Evolutionary conservation across 1,139 yeast species (phyloP).

Genomic region (Kurtzmaniella natalensis): DNA sequence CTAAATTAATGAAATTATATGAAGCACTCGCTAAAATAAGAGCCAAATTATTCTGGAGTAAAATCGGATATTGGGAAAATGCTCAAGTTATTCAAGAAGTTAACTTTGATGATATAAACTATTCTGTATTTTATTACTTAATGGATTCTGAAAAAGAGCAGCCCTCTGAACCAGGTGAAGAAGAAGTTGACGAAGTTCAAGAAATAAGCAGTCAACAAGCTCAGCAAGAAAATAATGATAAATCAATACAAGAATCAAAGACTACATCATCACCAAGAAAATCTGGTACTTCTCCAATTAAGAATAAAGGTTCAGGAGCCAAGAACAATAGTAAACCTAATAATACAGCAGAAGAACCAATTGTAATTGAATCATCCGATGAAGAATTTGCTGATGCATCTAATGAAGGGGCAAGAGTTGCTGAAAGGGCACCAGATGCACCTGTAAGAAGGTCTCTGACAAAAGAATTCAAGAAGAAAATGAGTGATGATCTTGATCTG

Average conservation of each 20-base stretch:
- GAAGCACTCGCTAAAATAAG: slow-evolving; percentile 25
- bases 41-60: slow-evolving; percentile 71
- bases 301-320: background rate
- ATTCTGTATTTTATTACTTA: slow-evolving; percentile 16
- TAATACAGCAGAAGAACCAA: slow-evolving; percentile 1
- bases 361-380: slow-evolving; percentile 10
- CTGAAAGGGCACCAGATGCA: background rate
- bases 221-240: background rate
- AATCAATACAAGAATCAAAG: slow-evolving; percentile 2
- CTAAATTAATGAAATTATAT: slow-evolving; percentile 7
- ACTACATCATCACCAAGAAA: slow-evolving; percentile 1
- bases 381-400: slow-evolving; percentile 14
- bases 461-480: slow-evolving; percentile 24
- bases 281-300: background rate
- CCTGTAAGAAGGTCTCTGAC: slow-evolving; percentile 10
- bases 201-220: background rate
- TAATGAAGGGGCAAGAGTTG: slow-evolving; percentile 6
- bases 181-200: background rate
- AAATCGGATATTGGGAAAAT: slow-evolving; percentile 64
- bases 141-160: too few species aligned
- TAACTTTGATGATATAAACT: slow-evolving; percentile 25
- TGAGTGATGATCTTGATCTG: slow-evolving; percentile 32
- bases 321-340: background rate
- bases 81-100: slow-evolving; percentile 26
- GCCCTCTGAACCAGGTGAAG: too few species aligned